Conservation (phyloP, 78 protist species). For the Diacronema lutheri region DNA sequence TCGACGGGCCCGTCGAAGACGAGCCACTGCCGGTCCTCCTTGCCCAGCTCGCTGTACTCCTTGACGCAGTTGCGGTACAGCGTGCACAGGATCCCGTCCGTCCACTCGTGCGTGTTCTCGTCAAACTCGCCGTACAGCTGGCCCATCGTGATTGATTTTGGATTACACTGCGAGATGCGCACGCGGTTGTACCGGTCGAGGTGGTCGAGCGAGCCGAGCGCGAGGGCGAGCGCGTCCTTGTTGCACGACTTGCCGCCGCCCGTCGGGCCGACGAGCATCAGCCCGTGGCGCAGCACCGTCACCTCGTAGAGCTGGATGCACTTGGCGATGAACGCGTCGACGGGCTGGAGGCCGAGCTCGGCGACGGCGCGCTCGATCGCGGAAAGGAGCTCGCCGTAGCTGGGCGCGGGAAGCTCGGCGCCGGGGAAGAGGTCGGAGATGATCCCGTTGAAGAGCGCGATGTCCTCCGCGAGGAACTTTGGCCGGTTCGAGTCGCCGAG, state of each 20-base stretch:
- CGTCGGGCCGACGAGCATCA: conserved; percentile 76
- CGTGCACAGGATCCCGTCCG: conserved; percentile 76
- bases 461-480: conserved; percentile 67
- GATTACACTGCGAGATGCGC: conserved; percentile 44
- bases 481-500: conserved; percentile 66
- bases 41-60: neutral
- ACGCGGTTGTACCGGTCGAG: no score
- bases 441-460: conserved; percentile 64
- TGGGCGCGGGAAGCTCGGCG: conserved; percentile 6
- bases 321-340: conserved; percentile 24
- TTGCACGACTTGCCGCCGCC: conserved; percentile 67
- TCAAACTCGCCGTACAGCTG: conserved; percentile 85
- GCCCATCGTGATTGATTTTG: conserved; percentile 77
- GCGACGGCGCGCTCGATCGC: neutral
- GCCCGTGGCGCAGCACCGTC: conserved; percentile 74
- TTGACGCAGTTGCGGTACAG: neutral
- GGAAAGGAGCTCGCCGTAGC: conserved; percentile 20
- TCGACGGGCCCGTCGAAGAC: conserved; percentile 76
- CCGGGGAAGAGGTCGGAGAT: conserved; percentile 67
- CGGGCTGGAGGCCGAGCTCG: neutral
- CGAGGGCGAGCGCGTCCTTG: neutral
- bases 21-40: conserved; percentile 57
- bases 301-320: conserved; percentile 75
- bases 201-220: neutral
- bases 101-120: conserved; percentile 83